A percentile compares a stretch with the other conserved stretches of the same genome.
These are phyloP conservation scores for Nakataea oryzae DNA, from an alignment of 2,329 filamentous ascomycete genomes.

Conservation along the genomic window DNA sequence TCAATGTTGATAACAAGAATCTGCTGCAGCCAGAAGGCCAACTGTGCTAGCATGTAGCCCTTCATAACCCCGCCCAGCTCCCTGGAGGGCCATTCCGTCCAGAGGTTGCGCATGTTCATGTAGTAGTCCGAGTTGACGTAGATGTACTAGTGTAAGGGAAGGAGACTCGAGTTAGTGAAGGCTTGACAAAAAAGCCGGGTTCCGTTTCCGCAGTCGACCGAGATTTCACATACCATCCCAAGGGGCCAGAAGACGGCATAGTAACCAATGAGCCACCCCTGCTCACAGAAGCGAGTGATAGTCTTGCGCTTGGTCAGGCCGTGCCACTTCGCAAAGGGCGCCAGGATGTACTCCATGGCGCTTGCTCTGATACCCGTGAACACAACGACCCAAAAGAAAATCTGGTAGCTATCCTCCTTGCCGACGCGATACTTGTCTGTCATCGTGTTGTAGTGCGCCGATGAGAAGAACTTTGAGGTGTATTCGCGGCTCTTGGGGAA, in stretches of 20 bases:
- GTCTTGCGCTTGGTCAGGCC: slow-evolving; percentile 71
- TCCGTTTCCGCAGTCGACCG: too few species aligned
- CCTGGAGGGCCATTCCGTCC: slow-evolving; percentile 74
- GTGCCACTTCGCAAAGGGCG: slow-evolving; percentile 60
- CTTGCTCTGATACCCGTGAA: slow-evolving; percentile 81
- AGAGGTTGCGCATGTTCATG: slow-evolving; percentile 66
- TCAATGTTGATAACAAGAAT: slow-evolving; percentile 92
- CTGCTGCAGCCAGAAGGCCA: slow-evolving; percentile 90
- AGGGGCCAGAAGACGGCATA: slow-evolving; percentile 72
- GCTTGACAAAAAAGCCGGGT: background rate
- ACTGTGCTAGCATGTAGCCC: slow-evolving; percentile 81
- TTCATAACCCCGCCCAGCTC: slow-evolving; percentile 69
- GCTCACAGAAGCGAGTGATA: slow-evolving; percentile 78
- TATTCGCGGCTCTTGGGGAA: slow-evolving; percentile 70
- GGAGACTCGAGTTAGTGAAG: background rate
- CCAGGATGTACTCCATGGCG: slow-evolving; percentile 78
- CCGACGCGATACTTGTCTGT: slow-evolving; percentile 67
- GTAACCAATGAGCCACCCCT: slow-evolving; percentile 84
- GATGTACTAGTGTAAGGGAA: slow-evolving; percentile 50
- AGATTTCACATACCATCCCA: slow-evolving; percentile 57
- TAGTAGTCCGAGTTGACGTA: slow-evolving; percentile 70
- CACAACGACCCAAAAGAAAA: slow-evolving; percentile 68
- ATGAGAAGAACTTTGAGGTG: slow-evolving; percentile 79
- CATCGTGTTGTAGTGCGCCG: slow-evolving; percentile 69
- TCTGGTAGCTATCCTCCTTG: slow-evolving; percentile 67